Percentiles rank a stretch among this genome's conserved stretches.
Evolutionary conservation across 495 filamentous ascomycete genomes (phyloP).

Genomic region (Haplographium delicatum): DNA sequence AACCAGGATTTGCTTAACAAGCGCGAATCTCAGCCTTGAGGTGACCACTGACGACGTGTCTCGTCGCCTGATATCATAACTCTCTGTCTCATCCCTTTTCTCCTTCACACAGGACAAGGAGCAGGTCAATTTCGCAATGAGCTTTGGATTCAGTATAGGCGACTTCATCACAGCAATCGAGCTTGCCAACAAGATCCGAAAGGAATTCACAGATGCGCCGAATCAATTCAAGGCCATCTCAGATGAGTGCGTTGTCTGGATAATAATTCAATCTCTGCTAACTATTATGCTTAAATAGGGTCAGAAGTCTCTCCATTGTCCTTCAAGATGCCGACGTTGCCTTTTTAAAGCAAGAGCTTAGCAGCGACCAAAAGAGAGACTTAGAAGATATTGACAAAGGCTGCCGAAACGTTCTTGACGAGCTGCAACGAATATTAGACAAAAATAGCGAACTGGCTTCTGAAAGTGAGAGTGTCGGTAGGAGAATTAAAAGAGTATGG

Average conservation of each 20-base stretch:
- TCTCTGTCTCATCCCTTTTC: too few relatives aligned
- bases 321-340: slow-evolving; percentile 1
- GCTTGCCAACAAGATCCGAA: slow-evolving; percentile 28
- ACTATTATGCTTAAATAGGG: slow-evolving; percentile 10
- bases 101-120: background rate
- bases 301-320: slow-evolving; percentile 20
- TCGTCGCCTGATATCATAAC: too few relatives aligned
- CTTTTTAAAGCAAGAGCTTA: background rate
- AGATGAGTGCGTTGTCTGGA: slow-evolving; percentile 13
- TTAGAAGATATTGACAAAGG: slow-evolving; percentile 4
- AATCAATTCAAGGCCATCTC: slow-evolving; percentile 27
- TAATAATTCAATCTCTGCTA: slow-evolving; percentile 1
- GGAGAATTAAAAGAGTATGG: slow-evolving; percentile 21
- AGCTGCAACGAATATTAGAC: slow-evolving; percentile 8
- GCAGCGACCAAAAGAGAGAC: slow-evolving; percentile 7
- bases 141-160: slow-evolving; percentile 27
- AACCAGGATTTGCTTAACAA: too few relatives aligned
- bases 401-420: slow-evolving; percentile 13
- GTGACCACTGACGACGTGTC: too few relatives aligned
- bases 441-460: slow-evolving; percentile 6
- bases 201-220: slow-evolving; percentile 27
- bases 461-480: background rate
- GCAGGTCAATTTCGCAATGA: slow-evolving; percentile 24
- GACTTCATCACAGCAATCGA: slow-evolving; percentile 21
- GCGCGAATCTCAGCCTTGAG: too few relatives aligned